These are phyloP conservation scores for Candida ascalaphidarum DNA, from an alignment of 805 yeast species.

Conservation along the genomic window DNA sequence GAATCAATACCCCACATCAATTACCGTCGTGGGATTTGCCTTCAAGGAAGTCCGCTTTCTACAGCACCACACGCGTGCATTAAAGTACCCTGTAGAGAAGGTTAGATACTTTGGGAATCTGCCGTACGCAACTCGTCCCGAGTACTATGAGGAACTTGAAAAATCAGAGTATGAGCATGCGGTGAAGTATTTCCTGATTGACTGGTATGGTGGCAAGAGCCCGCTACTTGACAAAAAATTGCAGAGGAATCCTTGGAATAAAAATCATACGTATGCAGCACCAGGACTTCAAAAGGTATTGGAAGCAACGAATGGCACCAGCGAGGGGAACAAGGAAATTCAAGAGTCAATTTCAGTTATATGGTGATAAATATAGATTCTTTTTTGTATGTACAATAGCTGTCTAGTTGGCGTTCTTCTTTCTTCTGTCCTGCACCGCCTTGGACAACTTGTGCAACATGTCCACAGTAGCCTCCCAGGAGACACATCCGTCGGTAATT, in stretches of 20 bases:
- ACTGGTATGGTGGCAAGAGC: constrained; percentile 48
- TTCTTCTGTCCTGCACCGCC: constrained; percentile 81
- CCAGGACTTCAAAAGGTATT: too few relatives aligned
- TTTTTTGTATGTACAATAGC: too few relatives aligned
- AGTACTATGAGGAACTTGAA: constrained; percentile 40
- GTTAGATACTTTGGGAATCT: constrained; percentile 49
- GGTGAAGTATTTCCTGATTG: constrained; percentile 40
- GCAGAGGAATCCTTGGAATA: constrained; percentile 49
- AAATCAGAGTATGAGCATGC: constrained; percentile 47
- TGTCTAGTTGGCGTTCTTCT: too few relatives aligned
- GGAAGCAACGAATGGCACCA: too few relatives aligned
- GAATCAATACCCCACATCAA: constrained; percentile 37
- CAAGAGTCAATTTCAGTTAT: too few relatives aligned
- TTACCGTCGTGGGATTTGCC: constrained; percentile 65
- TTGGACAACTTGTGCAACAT: constrained; percentile 74
- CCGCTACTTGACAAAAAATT: constrained; percentile 40
- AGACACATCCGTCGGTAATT: constrained; percentile 94
- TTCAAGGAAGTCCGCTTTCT: constrained; percentile 60
- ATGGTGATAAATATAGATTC: too few relatives aligned
- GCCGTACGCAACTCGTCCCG: constrained; percentile 49
- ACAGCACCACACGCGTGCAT: constrained; percentile 40
- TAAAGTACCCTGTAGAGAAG: constrained; percentile 28
- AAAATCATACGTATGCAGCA: constrained; percentile 27
- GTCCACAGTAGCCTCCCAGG: constrained; percentile 79
- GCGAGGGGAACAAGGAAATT: too few relatives aligned